Conservation (phyloP, 2,329 filamentous ascomycete species). For the Atkinsonella hypoxylon region DNA sequence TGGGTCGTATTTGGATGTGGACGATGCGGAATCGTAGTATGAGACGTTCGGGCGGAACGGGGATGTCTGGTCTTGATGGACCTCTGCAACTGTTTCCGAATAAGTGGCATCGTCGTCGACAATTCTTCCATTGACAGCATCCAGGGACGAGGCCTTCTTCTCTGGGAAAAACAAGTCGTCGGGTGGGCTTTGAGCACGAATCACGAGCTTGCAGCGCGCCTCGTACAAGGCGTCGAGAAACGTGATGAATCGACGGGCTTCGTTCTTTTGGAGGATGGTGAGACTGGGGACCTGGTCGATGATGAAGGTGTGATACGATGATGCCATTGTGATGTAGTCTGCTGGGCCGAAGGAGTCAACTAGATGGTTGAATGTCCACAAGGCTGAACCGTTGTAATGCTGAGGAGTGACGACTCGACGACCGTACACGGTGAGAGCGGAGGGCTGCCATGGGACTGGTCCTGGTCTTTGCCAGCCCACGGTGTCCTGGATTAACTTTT, state of each 20-base stretch:
- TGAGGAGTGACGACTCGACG: conserved; percentile 47
- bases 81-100: conserved; percentile 42
- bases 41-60: conserved; percentile 73
- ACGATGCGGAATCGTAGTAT: conserved; percentile 40
- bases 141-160: conserved; percentile 13
- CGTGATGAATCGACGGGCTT: conserved; percentile 69
- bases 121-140: conserved; percentile 4
- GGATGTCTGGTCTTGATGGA: conserved; percentile 64
- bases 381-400: conserved; percentile 43
- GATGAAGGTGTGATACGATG: conserved; percentile 67
- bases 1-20: conserved; percentile 37
- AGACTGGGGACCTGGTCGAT: conserved; percentile 59
- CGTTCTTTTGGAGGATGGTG: conserved; percentile 60
- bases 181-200: conserved; percentile 54
- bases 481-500: conserved; percentile 11
- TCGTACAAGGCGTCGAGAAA: conserved; percentile 73
- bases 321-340: conserved; percentile 73
- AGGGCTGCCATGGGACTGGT: conserved; percentile 28
- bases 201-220: conserved; percentile 63
- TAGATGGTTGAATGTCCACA: conserved; percentile 57
- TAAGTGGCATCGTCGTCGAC: conserved; percentile 27
- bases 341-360: conserved; percentile 62
- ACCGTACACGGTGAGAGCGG: conserved; percentile 46
- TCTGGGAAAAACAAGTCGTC: conserved; percentile 73
- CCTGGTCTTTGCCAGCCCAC: conserved; percentile 12